A percentile compares a stretch with the other conserved stretches of the same genome.
These are phyloP conservation scores for Chaetothyriales sp. DNA, from an alignment of 2,329 filamentous ascomycete species.

Conservation along the genomic window DNA sequence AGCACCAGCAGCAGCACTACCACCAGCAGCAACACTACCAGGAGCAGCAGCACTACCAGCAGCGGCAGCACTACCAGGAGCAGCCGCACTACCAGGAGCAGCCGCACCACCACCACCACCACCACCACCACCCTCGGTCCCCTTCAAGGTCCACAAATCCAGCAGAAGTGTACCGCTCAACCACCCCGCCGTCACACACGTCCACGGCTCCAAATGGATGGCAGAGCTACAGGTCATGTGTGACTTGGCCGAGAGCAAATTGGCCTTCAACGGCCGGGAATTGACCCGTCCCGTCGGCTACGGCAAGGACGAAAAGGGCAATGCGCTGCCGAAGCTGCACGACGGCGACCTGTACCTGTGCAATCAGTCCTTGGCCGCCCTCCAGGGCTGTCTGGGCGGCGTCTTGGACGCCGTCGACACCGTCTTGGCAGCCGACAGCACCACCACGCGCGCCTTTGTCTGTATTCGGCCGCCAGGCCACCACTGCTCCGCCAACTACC, in stretches of 20 bases:
- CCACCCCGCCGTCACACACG: slow-evolving; percentile 69
- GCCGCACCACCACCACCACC: neutral
- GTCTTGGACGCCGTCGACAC: slow-evolving; percentile 86
- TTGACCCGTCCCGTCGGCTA: slow-evolving; percentile 46
- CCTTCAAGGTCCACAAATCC: slow-evolving; percentile 78
- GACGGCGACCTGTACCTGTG: slow-evolving; percentile 87
- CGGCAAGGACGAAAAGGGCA: slow-evolving; percentile 29
- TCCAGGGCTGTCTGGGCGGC: slow-evolving; percentile 82
- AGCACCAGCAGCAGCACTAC: no score
- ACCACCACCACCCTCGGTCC: slow-evolving; percentile 23
- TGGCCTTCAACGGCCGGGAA: slow-evolving; percentile 67
- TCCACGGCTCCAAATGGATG: slow-evolving; percentile 91
- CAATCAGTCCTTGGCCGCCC: slow-evolving; percentile 67
- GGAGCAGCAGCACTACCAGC: neutral
- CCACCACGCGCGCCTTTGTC: slow-evolving; percentile 65
- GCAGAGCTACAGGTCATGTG: slow-evolving; percentile 78
- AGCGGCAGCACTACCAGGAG: neutral
- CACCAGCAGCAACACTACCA: no score
- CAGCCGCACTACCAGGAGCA: neutral
- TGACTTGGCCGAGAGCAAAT: slow-evolving; percentile 59
- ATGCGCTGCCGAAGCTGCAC: slow-evolving; percentile 47
- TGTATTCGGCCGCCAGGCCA: slow-evolving; percentile 87
- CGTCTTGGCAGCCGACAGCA: slow-evolving; percentile 54
- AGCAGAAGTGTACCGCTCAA: slow-evolving; percentile 55
- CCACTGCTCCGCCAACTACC: slow-evolving; percentile 78